Conservation (phyloP, 2,329 filamentous ascomycete species). For the Exserohilum turcica region DNA sequence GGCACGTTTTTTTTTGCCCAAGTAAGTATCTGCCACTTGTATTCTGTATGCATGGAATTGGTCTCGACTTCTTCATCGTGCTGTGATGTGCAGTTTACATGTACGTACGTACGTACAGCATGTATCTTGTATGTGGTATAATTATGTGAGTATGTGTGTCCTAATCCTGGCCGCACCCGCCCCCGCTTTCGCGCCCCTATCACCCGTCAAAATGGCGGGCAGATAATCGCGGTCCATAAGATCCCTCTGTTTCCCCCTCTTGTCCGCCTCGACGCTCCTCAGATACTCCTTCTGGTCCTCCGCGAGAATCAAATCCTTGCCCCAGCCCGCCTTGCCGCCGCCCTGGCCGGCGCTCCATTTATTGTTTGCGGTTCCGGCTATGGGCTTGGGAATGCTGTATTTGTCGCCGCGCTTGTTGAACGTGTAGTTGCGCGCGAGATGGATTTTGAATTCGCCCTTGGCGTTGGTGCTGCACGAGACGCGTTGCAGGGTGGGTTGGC, state of each 20-base stretch:
- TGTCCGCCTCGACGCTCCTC: slow-evolving; percentile 66
- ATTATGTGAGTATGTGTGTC: too few relatives aligned
- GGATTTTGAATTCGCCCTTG: slow-evolving; percentile 79
- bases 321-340: slow-evolving; percentile 88
- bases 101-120: too few relatives aligned
- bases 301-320: slow-evolving; percentile 77
- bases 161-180: slow-evolving; percentile 72
- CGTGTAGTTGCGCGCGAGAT: slow-evolving; percentile 93
- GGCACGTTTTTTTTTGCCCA: too few relatives aligned
- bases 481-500: slow-evolving; percentile 82
- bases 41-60: too few relatives aligned
- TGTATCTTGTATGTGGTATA: too few relatives aligned
- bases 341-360: slow-evolving; percentile 65
- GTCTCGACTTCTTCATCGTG: too few relatives aligned
- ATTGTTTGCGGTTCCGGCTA: slow-evolving; percentile 78
- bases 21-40: too few relatives aligned
- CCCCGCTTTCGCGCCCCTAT: slow-evolving; percentile 60
- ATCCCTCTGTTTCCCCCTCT: slow-evolving; percentile 73
- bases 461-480: slow-evolving; percentile 84
- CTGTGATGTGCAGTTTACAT: too few relatives aligned
- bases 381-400: slow-evolving; percentile 90
- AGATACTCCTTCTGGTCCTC: slow-evolving; percentile 97
- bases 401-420: slow-evolving; percentile 93
- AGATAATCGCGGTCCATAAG: slow-evolving; percentile 96
- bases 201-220: slow-evolving; percentile 81